These are phyloP conservation scores for Fusarium sterilihyphosum DNA, from an alignment of 2,329 filamentous ascomycete genomes.

Conservation along the genomic window DNA sequence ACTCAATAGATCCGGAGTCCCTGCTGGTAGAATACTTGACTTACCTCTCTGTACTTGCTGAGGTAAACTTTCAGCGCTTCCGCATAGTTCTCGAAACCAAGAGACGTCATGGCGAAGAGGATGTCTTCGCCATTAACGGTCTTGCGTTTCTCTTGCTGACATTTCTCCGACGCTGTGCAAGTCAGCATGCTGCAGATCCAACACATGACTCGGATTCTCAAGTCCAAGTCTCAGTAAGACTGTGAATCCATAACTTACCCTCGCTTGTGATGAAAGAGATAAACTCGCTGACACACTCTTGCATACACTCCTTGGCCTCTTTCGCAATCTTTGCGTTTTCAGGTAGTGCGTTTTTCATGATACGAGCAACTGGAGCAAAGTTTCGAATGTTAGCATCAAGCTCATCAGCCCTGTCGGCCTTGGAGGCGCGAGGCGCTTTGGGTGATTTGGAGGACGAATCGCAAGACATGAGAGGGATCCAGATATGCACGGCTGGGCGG, in stretches of 20 bases:
- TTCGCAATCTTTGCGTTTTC: conserved; percentile 99
- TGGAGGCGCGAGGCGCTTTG: conserved; percentile 59
- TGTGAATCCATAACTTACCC: conserved; percentile 67
- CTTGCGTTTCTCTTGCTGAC: conserved; percentile 98
- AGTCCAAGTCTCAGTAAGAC: conserved; percentile 11
- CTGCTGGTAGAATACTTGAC: conserved; percentile 44
- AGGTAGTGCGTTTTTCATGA: conserved; percentile 97
- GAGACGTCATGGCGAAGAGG: conserved; percentile 97
- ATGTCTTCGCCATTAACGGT: conserved; percentile 99
- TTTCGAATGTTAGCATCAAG: conserved; percentile 94
- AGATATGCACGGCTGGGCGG: conserved; percentile 46
- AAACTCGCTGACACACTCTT: conserved; percentile 99
- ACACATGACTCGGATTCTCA: conserved; percentile 27
- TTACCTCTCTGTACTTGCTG: conserved; percentile 96
- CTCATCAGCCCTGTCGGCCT: conserved; percentile 60
- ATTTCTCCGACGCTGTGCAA: conserved; percentile 90
- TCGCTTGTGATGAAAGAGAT: conserved; percentile 99
- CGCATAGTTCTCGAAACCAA: conserved; percentile 98
- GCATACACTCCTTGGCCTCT: conserved; percentile 99
- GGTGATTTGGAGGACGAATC: conserved; percentile 64
- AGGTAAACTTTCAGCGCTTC: conserved; percentile 98
- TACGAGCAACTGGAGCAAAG: conserved; percentile 94
- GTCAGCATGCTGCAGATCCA: conserved; percentile 35
- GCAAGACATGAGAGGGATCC: conserved; percentile 67
- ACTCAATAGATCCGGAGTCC: not conserved